Evolutionary conservation across 164 flowering plant genomes (phyloP).

Genomic region (Protea cynaroides): DNA sequence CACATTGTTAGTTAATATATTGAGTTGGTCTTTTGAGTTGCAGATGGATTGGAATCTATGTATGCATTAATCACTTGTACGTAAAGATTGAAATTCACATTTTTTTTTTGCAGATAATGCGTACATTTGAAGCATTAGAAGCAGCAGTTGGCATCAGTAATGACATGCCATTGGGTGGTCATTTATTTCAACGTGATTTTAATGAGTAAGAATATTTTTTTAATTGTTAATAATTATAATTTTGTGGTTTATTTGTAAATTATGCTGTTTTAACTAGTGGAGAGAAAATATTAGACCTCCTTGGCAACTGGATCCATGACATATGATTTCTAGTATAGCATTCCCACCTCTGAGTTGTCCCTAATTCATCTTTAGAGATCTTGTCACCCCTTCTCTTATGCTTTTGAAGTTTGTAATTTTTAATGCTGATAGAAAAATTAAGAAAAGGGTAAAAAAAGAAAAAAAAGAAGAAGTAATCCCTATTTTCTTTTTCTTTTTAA

Average conservation of each 20-base stretch:
- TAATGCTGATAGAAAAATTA: too few species aligned
- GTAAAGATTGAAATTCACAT: not conserved
- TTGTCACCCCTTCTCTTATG: too few species aligned
- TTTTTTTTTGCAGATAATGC: slow-evolving; percentile 57
- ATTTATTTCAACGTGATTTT: slow-evolving; percentile 57
- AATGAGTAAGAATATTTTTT: slow-evolving; percentile 61
- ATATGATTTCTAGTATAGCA: too few species aligned
- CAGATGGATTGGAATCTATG: not conserved
- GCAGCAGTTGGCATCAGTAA: slow-evolving; percentile 33
- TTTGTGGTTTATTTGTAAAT: not conserved
- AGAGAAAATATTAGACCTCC: too few species aligned
- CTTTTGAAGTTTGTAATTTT: too few species aligned
- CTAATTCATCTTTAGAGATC: too few species aligned
- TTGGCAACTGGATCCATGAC: too few species aligned
- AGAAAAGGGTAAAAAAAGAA: too few species aligned
- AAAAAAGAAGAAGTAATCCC: too few species aligned
- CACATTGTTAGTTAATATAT: not conserved
- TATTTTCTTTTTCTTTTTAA: too few species aligned
- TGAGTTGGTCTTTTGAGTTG: not conserved
- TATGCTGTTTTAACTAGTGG: not conserved
- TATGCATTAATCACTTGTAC: not conserved
- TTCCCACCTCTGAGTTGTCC: too few species aligned
- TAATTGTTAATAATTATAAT: not conserved
- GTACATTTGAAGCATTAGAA: slow-evolving; percentile 76
- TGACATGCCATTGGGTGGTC: slow-evolving; percentile 23